phyloP scores from a whole-genome alignment of 495 filamentous ascomycete genomes.

The Penicillium malachiteum region DNA sequence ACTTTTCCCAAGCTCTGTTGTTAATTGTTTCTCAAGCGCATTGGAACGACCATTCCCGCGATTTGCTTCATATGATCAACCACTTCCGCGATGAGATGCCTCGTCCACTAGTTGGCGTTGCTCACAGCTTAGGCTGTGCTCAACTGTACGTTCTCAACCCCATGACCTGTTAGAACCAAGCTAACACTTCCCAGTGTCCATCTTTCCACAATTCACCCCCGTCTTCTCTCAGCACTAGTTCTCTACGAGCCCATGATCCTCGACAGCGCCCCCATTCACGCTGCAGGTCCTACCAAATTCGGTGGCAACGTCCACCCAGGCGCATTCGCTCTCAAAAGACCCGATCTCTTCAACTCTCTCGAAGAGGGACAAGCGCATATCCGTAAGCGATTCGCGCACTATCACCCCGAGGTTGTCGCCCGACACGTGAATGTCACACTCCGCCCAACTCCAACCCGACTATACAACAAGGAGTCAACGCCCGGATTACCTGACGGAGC shows the following conservation, averaged over 20 bases:
- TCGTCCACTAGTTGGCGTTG: slow-evolving; percentile 72
- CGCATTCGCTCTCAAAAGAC: background rate
- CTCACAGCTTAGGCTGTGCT: slow-evolving; percentile 76
- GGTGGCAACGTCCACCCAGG: background rate
- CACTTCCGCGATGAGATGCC: slow-evolving; percentile 69
- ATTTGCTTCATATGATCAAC: slow-evolving; percentile 75
- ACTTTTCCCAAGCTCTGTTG: background rate
- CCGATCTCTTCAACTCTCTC: slow-evolving; percentile 50
- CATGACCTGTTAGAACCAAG: background rate
- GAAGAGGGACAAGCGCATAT: slow-evolving; percentile 44
- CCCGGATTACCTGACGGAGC: background rate
- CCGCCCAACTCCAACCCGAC: background rate
- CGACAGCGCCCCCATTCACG: slow-evolving; percentile 47
- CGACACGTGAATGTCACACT: slow-evolving; percentile 50
- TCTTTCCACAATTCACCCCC: slow-evolving; percentile 64
- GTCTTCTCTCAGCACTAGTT: slow-evolving; percentile 63
- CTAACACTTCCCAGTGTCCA: slow-evolving; percentile 28
- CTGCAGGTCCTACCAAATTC: background rate
- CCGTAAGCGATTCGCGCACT: slow-evolving; percentile 54
- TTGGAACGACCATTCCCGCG: slow-evolving; percentile 75
- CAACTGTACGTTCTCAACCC: slow-evolving; percentile 39
- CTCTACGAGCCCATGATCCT: slow-evolving; percentile 37
- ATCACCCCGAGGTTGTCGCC: slow-evolving; percentile 63
- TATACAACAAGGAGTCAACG: background rate
- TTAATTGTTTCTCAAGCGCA: slow-evolving; percentile 51